phyloP scores from a whole-genome alignment of 2,329 filamentous ascomycete species.

The Gyromitra esculenta region DNA sequence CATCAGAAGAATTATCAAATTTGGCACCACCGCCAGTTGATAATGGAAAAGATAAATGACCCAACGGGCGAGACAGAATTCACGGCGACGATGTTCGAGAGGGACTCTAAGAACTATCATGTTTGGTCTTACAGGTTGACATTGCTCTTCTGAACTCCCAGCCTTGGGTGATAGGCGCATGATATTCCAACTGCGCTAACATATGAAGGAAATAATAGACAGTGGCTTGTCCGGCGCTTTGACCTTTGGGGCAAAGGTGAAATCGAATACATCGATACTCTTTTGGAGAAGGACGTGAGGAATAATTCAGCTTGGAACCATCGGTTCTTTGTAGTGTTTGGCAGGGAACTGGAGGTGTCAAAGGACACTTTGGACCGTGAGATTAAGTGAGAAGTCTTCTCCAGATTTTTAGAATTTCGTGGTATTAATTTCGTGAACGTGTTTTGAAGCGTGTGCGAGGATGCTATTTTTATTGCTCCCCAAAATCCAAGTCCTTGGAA shows the following conservation, averaged over 20 bases:
- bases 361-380: constrained; percentile 76
- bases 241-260: constrained; percentile 69
- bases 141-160: not conserved
- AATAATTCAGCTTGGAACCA: constrained; percentile 99
- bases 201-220: constrained; percentile 72
- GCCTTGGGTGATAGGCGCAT: no score
- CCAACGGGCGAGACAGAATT: constrained; percentile 76
- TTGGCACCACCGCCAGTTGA: constrained; percentile 79
- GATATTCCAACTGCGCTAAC: not conserved
- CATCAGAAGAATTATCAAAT: constrained; percentile 99
- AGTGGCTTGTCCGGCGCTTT: constrained; percentile 75
- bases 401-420: not conserved
- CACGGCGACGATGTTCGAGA: constrained; percentile 78
- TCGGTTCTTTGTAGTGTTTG: constrained; percentile 89
- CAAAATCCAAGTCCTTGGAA: constrained; percentile 97
- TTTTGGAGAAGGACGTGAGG: constrained; percentile 82
- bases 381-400: constrained; percentile 62
- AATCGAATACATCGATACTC: constrained; percentile 73
- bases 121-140: constrained; percentile 86
- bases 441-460: constrained; percentile 63
- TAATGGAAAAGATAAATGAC: constrained; percentile 68
- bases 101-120: constrained; percentile 97
- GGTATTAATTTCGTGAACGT: constrained; percentile 3
- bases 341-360: constrained; percentile 64
- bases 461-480: constrained; percentile 79